Base-by-base conservation (phyloP, 768 basidiomycete species). In the Leucocoprinus leucothites region DNA sequence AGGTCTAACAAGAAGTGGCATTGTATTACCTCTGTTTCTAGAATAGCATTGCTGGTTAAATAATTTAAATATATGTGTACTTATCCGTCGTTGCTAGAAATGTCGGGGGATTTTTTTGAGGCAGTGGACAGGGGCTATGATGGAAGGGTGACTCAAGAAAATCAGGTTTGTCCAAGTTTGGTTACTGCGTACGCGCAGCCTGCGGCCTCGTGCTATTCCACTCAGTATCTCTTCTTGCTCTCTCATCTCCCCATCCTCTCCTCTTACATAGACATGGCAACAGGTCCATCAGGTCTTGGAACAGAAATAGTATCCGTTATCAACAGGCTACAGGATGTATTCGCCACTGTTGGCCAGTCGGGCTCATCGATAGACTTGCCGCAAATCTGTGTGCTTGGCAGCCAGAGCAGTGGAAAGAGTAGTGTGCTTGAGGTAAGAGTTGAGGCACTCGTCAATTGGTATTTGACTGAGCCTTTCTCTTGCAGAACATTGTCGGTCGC, bases 401-500 rank as follows among this genome's bases (percentile, higher is more conserved):
- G 89, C 73, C 91, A 94, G 70, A 93, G 91, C 74, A 92, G 91
- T 64, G 91, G 91, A 56, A 94, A 94, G 79, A 94, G 91, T 79
- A 91, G 89, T 73, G 91, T 94, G 48, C 80, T 94, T 40, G 91
- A 94, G 86, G 91, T 91, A 61, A 56, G 80, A 60, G 43, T 19
- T 34, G 18, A 48, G 24, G 48, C 16, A 24, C 49, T 13, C 48
- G 46, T 34, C 31, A 1, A 28, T 11, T 19, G 38, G 7, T 31
- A 45, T 46, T 38, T 54, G 11, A 31, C 58, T 49, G 63, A 60
- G 9, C 52, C 21, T 40, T 43, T 28, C 55, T 6, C 44, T 53
- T 45, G 47, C 62, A 96, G 94, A 97, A 98, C 74, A 94, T 98
- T 61, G 95, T 98, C 53, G 97, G 97, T 57, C 85, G 96, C 62